These are phyloP conservation scores for Aspergillus sp. DNA, from an alignment of 2,329 filamentous ascomycete genomes.

Conservation along the genomic window DNA sequence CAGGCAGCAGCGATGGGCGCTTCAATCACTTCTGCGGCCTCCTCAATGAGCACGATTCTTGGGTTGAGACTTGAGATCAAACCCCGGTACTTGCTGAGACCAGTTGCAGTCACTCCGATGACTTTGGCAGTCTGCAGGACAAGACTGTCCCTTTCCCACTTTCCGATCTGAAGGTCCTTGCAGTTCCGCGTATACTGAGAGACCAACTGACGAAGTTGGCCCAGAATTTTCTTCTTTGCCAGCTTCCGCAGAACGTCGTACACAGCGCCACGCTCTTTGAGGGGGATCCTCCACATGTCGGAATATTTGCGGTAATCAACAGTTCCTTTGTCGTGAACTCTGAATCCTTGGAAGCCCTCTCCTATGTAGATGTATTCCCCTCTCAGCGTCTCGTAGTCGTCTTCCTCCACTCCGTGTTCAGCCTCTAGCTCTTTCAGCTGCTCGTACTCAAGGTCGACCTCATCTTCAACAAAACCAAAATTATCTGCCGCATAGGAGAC, in stretches of 20 bases:
- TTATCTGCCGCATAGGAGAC: conserved; percentile 48
- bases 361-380: conserved; percentile 46
- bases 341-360: conserved; percentile 38
- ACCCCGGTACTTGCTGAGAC: conserved; percentile 74
- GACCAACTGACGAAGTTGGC: conserved; percentile 51
- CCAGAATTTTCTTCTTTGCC: conserved; percentile 50
- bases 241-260: conserved; percentile 64
- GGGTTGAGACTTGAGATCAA: conserved; percentile 67
- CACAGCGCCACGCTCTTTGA: conserved; percentile 58
- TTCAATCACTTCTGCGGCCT: conserved; percentile 71
- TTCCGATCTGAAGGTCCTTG: conserved; percentile 54
- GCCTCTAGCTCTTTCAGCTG: conserved; percentile 61
- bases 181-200: conserved; percentile 52
- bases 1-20: conserved; percentile 59
- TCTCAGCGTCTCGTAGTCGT: conserved; percentile 53
- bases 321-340: conserved; percentile 27
- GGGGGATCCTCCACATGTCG: conserved; percentile 63
- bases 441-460: conserved; percentile 61
- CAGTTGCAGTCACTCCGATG: conserved; percentile 74
- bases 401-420: conserved; percentile 53
- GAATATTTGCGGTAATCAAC: conserved; percentile 37
- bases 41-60: conserved; percentile 70
- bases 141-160: conserved; percentile 59
- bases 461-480: conserved; percentile 56
- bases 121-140: conserved; percentile 61